Evolutionary conservation across 768 basidiomycete species (phyloP).

Genomic region (Udeniomyces megalosporus): DNA sequence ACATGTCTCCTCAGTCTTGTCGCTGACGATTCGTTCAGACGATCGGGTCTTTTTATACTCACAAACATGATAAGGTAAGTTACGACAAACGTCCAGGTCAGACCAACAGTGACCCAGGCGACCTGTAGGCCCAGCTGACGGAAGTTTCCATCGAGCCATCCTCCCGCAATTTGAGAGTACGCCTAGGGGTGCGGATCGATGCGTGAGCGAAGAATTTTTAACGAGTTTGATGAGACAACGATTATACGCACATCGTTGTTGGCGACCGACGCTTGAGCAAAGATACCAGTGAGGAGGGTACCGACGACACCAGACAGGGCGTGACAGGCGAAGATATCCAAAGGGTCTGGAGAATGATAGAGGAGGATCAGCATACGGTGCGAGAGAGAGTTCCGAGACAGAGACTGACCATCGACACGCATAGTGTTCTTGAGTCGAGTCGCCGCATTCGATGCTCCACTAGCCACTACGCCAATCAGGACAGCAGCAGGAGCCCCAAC

Average conservation of each 20-base stretch:
- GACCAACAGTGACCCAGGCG: constrained; percentile 33
- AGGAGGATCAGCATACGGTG: constrained; percentile 6
- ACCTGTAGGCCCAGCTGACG: constrained; percentile 74
- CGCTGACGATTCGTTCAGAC: background rate
- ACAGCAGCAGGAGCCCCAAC: constrained; percentile 46
- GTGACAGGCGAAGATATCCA: constrained; percentile 70
- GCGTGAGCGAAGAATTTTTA: background rate
- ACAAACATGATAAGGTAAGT: constrained; percentile 27
- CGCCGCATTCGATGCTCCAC: constrained; percentile 65
- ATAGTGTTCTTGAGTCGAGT: constrained; percentile 76
- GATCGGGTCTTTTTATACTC: background rate
- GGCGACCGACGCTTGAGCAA: constrained; percentile 61
- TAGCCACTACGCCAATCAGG: constrained; percentile 49
- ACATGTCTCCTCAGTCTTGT: too few species aligned
- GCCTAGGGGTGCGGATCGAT: background rate
- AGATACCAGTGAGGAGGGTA: constrained; percentile 28
- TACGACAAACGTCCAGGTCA: constrained; percentile 29
- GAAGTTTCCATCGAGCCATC: constrained; percentile 50
- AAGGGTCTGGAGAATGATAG: constrained; percentile 17
- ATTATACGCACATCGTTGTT: constrained; percentile 44
- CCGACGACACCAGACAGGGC: constrained; percentile 30
- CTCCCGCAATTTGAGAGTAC: constrained; percentile 43
- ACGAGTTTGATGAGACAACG: constrained; percentile 24
- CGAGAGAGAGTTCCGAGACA: too few species aligned
- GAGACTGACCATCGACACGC: constrained; percentile 25